Base-by-base conservation (phyloP, 2,329 filamentous ascomycete species). In the Coccinonectria pachysandricola region DNA sequence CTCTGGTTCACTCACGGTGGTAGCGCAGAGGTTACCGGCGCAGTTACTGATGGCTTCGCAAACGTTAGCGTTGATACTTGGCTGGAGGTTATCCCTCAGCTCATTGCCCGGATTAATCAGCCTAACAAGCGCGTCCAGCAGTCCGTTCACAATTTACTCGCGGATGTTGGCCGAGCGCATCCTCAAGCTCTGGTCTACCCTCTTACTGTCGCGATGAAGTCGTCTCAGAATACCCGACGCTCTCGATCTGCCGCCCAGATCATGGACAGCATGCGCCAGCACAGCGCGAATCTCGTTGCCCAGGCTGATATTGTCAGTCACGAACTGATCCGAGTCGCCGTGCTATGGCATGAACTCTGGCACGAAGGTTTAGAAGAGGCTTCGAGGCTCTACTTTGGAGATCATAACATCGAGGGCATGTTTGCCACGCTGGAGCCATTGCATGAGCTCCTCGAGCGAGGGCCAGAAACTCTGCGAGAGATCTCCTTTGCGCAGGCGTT, bases 301-400 rank as follows among this genome's bases (percentile, higher is more conserved):
- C 91, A 99, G 56, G 91, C 91, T 18, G 88, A 94, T 50, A 68
- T 87, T 23, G 87, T 99, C 41, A 96, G 88, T 52, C 82, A 91
- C 48, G 92, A 99, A 53, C 73, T 99, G 30, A 96, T 99, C 48
- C 78, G 91, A 26, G 92, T 98, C 32, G 91, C 91, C 10, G 88
- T 98, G 2, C 58, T 98, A 13, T 98, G 92, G 92, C 91, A 99
- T 49, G 91, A 99, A 49, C 81, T 93, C 40, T 99, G 91, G 91
- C 91, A 98, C 42, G 92, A 99, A 56, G 92, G 83, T 15, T 67
- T 99, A 10, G 91, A 98, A 56, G 92, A 99, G 60, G 92, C 91
- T 1, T 95, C 86, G 16, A 75, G 91, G 27, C 65, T 98, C 11
- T 98, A 96, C 64, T 99, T 98, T 56, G 91, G 88, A 33, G 88